Conservation (phyloP, 1,284 basidiomycete species). For the Stygiomarasmius scandens region DNA sequence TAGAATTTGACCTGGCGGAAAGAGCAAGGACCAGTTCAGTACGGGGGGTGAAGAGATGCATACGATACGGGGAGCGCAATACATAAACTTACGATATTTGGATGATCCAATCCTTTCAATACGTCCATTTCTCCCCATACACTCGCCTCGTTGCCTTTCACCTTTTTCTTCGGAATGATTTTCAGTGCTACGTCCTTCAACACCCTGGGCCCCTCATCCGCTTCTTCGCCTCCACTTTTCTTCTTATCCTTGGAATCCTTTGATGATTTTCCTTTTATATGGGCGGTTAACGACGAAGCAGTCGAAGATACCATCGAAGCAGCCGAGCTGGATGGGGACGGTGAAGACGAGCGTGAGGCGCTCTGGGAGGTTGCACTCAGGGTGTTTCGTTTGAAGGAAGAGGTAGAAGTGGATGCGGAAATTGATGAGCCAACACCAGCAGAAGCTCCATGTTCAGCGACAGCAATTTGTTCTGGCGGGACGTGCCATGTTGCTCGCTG, state of each 20-base stretch:
- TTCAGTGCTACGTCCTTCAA: constrained; percentile 84
- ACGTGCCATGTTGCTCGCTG: constrained; percentile 76
- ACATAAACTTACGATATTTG: constrained; percentile 74
- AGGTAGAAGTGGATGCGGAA: not conserved
- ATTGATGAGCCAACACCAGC: constrained; percentile 28
- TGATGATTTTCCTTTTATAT: constrained; percentile 18
- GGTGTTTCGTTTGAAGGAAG: not conserved
- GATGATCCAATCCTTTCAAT: constrained; percentile 82
- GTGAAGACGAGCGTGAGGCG: constrained; percentile 17
- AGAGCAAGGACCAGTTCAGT: too few species aligned
- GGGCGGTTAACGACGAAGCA: constrained; percentile 26
- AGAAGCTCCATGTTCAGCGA: constrained; percentile 60
- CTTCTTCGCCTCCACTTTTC: constrained; percentile 1
- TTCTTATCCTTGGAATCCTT: constrained; percentile 4
- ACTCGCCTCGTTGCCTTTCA: constrained; percentile 83
- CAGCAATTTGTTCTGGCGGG: constrained; percentile 55
- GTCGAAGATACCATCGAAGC: not conserved
- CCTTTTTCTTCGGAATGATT: constrained; percentile 89
- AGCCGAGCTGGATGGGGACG: too few species aligned
- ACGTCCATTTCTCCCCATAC: constrained; percentile 93
- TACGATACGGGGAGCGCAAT: too few species aligned
- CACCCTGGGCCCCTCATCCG: constrained; percentile 30
- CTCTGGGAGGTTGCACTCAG: constrained; percentile 19
- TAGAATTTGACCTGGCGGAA: constrained; percentile 80
- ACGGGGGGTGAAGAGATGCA: too few species aligned